Evolutionary conservation across 2,329 filamentous ascomycete genomes (phyloP), one percentile per base, ranked within the genome.

Genomic region (Xylariaceae sp.): DNA sequence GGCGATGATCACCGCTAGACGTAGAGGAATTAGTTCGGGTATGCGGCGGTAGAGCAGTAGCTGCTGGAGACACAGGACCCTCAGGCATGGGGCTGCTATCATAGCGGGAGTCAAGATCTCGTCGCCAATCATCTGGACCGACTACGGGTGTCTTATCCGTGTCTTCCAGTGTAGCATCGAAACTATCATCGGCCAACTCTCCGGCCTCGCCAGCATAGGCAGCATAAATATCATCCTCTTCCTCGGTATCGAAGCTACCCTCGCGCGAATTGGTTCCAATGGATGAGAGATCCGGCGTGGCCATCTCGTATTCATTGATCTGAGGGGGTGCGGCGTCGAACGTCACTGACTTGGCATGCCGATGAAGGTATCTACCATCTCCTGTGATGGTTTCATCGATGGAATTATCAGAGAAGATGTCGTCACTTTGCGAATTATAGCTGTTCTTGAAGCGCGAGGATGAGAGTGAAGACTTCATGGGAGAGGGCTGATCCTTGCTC

Each of bases 271-370:
- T 91, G 47, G 89, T 92, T 30, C 89, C 89, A 29, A 95, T 79
- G 0, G 91, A 95, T 1, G 92, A 96, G n/a, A 95, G 83, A 67
- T 96, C 94, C 8, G 94, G 94, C 2, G 94, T 99, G 35, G 90
- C 88, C 88, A 96, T 91, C 73, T 97, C 94, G 70, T 97, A 99
- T 73, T 99, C 94, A 68, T 97, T 96, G 66, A 99, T 81, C 68
- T 95, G 89, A 29, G 94, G 94, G 27, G 92, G 92, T 1, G 89
- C 91, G 39, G 87, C 88, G 72, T 97, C 91, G 69, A 99, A 99
- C 0, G 92, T 99, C 55, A 99, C 94, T 66, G 91, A 96, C 78
- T 99, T 99, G 47, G 90, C 86, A 72, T 96, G 89, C 51, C 91
- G 87, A 68, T 90, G 87, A 42, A 91, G 78, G 9, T 79, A 80